These are phyloP conservation scores for Leccinum longicurvipes DNA, from an alignment of 768 basidiomycete species.

Conservation along the genomic window DNA sequence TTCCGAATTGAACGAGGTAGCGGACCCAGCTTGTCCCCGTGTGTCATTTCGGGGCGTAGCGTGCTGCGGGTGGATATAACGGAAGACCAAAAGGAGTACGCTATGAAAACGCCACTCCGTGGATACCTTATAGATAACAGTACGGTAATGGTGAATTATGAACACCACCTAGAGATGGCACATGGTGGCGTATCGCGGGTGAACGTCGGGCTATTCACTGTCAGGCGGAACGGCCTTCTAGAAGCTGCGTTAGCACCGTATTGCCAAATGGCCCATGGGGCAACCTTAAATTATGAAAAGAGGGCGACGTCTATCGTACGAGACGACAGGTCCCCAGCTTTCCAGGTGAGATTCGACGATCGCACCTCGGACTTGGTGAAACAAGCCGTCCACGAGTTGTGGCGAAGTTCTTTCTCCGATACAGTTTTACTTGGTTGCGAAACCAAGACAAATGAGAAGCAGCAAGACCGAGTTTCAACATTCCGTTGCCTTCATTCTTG, in stretches of 20 bases:
- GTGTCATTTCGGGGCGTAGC: not conserved
- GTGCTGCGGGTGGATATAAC: not conserved
- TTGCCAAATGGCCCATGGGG: conserved; percentile 8
- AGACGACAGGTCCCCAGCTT: not conserved
- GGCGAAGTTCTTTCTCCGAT: not conserved
- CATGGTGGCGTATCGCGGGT: conserved; percentile 1
- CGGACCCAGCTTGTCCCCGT: not conserved
- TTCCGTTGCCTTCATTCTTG: not conserved
- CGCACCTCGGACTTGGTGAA: not conserved
- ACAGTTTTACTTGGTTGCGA: not conserved
- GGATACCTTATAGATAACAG: not conserved
- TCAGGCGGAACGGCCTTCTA: not conserved
- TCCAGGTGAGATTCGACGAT: not conserved
- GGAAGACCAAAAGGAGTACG: conserved; percentile 6
- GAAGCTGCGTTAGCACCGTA: conserved; percentile 1
- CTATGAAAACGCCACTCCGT: not conserved
- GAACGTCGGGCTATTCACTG: not conserved
- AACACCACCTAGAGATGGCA: not conserved
- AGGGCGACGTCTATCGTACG: not conserved
- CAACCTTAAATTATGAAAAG: not conserved
- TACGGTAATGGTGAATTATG: not conserved
- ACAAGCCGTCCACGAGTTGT: not conserved
- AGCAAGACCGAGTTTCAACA: not conserved
- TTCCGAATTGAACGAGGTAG: not conserved
- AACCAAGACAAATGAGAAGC: not conserved